Evolutionary conservation across 2,329 filamentous ascomycete species (phyloP).

Genomic region (Trichoderma breve): DNA sequence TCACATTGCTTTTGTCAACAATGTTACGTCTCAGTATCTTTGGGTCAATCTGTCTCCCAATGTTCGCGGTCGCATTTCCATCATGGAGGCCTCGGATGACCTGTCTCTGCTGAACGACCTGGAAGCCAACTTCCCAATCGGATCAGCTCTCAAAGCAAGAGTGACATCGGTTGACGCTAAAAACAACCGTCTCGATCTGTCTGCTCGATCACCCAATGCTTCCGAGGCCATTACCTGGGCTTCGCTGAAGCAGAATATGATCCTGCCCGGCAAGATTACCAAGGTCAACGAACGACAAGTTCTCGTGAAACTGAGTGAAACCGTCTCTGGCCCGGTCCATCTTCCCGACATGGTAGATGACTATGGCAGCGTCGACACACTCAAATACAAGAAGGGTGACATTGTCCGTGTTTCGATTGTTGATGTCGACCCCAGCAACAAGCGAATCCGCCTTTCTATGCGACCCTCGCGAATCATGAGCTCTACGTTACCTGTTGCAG

Average conservation of each 20-base stretch:
- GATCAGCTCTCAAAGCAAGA: slow-evolving; percentile 80
- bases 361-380: slow-evolving; percentile 75
- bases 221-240: slow-evolving; percentile 59
- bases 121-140: slow-evolving; percentile 77
- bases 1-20: slow-evolving; percentile 87
- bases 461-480: slow-evolving; percentile 87
- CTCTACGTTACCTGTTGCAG: slow-evolving; percentile 75
- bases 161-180: slow-evolving; percentile 71
- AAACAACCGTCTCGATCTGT: slow-evolving; percentile 77
- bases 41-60: slow-evolving; percentile 92
- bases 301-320: slow-evolving; percentile 80
- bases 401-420: slow-evolving; percentile 84
- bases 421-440: slow-evolving; percentile 77
- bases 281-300: slow-evolving; percentile 82
- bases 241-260: slow-evolving; percentile 72
- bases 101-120: slow-evolving; percentile 75
- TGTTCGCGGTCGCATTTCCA: slow-evolving; percentile 77
- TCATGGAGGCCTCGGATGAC: slow-evolving; percentile 85
- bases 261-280: slow-evolving; percentile 79
- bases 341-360: slow-evolving; percentile 84
- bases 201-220: slow-evolving; percentile 62
- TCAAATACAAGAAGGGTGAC: slow-evolving; percentile 76
- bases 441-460: slow-evolving; percentile 76
- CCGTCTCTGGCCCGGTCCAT: slow-evolving; percentile 74
- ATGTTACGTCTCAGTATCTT: slow-evolving; percentile 71